phyloP scores from a whole-genome alignment of 2,329 filamentous ascomycete species.

The Penicillium sp. region DNA sequence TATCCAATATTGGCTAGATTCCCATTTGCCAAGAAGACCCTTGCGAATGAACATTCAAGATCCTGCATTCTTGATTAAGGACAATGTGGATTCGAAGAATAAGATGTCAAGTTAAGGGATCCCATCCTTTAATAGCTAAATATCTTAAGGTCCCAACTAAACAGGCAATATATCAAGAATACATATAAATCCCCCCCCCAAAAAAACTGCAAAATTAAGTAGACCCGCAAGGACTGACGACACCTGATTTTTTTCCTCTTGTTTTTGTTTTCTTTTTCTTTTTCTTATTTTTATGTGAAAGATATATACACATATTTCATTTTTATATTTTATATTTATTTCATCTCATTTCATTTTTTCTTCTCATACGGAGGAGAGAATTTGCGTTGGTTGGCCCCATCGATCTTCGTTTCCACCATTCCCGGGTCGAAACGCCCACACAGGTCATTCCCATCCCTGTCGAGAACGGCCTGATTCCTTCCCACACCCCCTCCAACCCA shows the following conservation, averaged over 20 bases:
- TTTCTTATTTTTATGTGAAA: background rate
- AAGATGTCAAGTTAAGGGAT: too few species aligned
- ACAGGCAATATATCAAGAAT: background rate
- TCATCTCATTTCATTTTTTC: constrained; percentile 1
- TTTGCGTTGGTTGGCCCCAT: constrained; percentile 24
- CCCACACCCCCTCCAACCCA: constrained; percentile 6
- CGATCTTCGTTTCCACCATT: constrained; percentile 33
- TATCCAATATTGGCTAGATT: constrained; percentile 3
- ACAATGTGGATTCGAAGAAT: constrained; percentile 12
- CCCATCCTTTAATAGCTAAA: background rate
- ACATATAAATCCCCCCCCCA: background rate
- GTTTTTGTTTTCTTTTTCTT: background rate
- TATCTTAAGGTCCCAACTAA: background rate
- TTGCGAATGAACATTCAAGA: constrained; percentile 21
- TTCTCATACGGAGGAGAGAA: constrained; percentile 14
- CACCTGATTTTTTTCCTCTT: background rate
- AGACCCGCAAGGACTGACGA: constrained; percentile 6
- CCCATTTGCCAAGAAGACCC: constrained; percentile 19
- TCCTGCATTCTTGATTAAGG: constrained; percentile 21
- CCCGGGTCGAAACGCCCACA: constrained; percentile 29
- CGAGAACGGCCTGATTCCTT: constrained; percentile 27
- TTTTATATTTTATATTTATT: background rate
- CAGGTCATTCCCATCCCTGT: constrained; percentile 37
- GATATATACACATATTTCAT: background rate
- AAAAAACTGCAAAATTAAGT: background rate